These are phyloP conservation scores for Chaetoscypha palmicola DNA, from an alignment of 2,329 filamentous ascomycete genomes.

Conservation along the genomic window DNA sequence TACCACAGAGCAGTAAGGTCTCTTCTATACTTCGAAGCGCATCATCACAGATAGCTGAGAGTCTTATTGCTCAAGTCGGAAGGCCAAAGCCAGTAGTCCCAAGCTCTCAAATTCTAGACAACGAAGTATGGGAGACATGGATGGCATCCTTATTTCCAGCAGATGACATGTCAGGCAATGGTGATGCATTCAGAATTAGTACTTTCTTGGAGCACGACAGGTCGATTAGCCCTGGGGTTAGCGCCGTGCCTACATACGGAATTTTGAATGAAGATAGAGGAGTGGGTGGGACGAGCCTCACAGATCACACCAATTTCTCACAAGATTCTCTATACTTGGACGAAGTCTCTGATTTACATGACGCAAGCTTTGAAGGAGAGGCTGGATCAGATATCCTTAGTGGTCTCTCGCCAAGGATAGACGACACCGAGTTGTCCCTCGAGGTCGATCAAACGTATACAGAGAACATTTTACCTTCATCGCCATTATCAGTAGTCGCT, in stretches of 20 bases:
- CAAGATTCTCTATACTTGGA: too few species aligned
- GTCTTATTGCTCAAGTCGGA: slow-evolving; percentile 24
- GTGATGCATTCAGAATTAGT: neutral
- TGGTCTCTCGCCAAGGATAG: too few species aligned
- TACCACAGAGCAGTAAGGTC: slow-evolving; percentile 20
- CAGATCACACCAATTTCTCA: too few species aligned
- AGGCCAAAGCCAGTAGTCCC: slow-evolving; percentile 11
- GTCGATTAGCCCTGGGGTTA: slow-evolving; percentile 24
- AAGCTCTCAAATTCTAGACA: slow-evolving; percentile 22
- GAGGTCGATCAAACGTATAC: too few species aligned
- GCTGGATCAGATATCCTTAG: too few species aligned
- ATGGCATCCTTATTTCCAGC: slow-evolving; percentile 9
- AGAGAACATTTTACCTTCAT: too few species aligned
- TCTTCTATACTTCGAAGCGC: slow-evolving; percentile 19
- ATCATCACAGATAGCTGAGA: slow-evolving; percentile 17
- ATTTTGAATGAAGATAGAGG: too few species aligned
- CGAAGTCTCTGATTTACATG: too few species aligned
- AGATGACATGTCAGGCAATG: neutral
- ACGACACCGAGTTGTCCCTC: too few species aligned
- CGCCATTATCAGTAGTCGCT: too few species aligned
- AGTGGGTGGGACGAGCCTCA: too few species aligned
- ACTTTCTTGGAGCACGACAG: neutral
- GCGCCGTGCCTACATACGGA: slow-evolving; percentile 8
- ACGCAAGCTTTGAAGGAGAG: too few species aligned
- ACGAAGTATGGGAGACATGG: slow-evolving; percentile 29